Conservation (phyloP, 768 basidiomycete genomes). For the Porphyrellus cyaneotinctus region DNA sequence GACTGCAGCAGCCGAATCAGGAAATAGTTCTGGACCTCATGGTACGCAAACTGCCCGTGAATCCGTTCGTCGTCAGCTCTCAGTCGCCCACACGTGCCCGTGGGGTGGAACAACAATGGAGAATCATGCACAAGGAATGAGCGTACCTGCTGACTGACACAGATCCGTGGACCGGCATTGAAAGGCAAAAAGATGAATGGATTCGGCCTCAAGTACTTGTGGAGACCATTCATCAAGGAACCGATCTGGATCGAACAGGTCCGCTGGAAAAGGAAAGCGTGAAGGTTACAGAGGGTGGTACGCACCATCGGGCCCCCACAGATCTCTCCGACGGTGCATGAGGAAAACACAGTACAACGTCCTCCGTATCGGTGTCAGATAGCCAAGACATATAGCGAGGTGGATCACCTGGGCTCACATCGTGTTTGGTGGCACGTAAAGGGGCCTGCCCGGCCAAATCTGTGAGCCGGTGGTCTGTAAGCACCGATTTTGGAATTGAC, state of each 20-base stretch:
- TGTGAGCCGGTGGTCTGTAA: constrained; percentile 44
- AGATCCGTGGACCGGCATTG: constrained; percentile 64
- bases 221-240: constrained; percentile 57
- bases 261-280: constrained; percentile 8
- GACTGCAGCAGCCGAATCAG: constrained; percentile 49
- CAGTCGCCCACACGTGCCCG: too few relatives aligned
- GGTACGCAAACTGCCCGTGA: constrained; percentile 46
- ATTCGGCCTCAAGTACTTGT: constrained; percentile 51
- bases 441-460: constrained; percentile 38
- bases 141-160: constrained; percentile 47
- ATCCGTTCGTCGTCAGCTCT: too few relatives aligned
- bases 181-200: constrained; percentile 70
- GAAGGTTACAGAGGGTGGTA: not conserved
- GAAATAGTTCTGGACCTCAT: constrained; percentile 52
- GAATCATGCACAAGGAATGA: too few relatives aligned
- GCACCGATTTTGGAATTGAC: constrained; percentile 50
- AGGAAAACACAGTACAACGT: constrained; percentile 24
- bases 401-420: constrained; percentile 12
- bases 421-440: constrained; percentile 48
- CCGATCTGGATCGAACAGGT: constrained; percentile 58
- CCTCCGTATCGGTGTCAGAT: constrained; percentile 4
- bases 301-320: constrained; percentile 38
- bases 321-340: constrained; percentile 37
- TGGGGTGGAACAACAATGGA: too few relatives aligned
- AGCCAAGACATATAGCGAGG: not conserved